Base-by-base conservation (phyloP, 441 rosid genomes). In the Gossypium armourianum region DNA sequence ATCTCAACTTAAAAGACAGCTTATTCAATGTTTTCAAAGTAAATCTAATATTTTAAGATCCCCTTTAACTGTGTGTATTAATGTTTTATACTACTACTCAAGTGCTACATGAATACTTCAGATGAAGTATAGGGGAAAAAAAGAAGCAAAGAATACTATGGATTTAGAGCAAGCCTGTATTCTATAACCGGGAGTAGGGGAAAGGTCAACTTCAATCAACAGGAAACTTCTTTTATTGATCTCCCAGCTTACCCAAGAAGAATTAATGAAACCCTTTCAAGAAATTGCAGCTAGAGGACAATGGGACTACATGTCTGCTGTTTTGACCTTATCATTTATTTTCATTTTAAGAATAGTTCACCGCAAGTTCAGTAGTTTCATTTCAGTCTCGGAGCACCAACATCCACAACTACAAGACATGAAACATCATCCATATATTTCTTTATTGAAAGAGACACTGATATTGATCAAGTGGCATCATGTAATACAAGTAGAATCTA, bases 31-130 rank as follows among this genome's bases (percentile, higher is more conserved):
- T 64, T 23, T 64, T 64, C 36, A 64, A 23, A 19, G 69, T n/a
- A 64, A 64, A 64, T 64, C 54, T 7, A 64, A 47, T n/a, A 47
- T 47, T 45, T 7, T 28, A 64, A 47, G 24, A 63, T 63, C 32
- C 50, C 5, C 36, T 63, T 43, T 20, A 21, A 43, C 23, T 63
- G 55, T 2, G 2, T 0, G 8, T 40, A 43, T 20, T 63, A 63
- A 63, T 12, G 55, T 12, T 63, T 21, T 63, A 63, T 63, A 12
- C 54, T 43, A 63, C 53, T 12, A 43, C 4, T 43, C 68, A 63
- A 21, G 28, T 12, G 53, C 55, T 63, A 43, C 29, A 45, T 20
- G 29, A 60, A 28, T 60, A 13, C 45, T 10, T 7, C 20, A 60
- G n/a, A 29, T 40, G 2, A 28, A 26, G 20, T 28, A 19, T 13